These are phyloP conservation scores for barrel medic (Medicago truncatula) DNA, from an alignment of 306 rosid genomes.

Conservation along the genomic window DNA sequence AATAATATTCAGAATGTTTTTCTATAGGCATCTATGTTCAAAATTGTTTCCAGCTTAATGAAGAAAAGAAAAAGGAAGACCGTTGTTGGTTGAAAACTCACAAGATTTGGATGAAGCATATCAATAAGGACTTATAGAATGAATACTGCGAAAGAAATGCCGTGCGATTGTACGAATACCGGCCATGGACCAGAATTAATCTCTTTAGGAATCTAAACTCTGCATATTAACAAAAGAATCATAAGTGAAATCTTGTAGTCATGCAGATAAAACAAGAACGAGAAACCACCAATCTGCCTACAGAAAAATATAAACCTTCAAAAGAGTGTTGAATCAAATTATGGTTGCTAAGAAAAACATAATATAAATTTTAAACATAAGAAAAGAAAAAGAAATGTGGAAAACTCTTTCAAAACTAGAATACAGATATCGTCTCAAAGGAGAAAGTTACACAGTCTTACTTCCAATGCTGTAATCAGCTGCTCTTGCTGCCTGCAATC, in stretches of 20 bases:
- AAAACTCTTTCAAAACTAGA: slow-evolving; percentile 26
- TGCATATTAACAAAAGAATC: slow-evolving; percentile 59
- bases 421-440: slow-evolving; percentile 29
- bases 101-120: slow-evolving; percentile 98
- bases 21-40: slow-evolving; percentile 3
- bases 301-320: slow-evolving; percentile 15
- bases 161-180: slow-evolving; percentile 97
- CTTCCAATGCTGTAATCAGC: slow-evolving; percentile 99
- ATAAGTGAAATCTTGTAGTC: slow-evolving; percentile 34
- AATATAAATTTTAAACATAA: slow-evolving; percentile 1
- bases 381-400: slow-evolving; percentile 20
- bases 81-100: slow-evolving; percentile 55
- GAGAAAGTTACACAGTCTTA: slow-evolving; percentile 49
- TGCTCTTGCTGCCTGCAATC: slow-evolving; percentile 99
- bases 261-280: slow-evolving; percentile 27
- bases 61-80: slow-evolving; percentile 21
- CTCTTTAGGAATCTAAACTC: slow-evolving; percentile 93
- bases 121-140: slow-evolving; percentile 89
- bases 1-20: neutral
- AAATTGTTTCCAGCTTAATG: slow-evolving; percentile 19
- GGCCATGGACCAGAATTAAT: slow-evolving; percentile 96
- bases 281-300: slow-evolving; percentile 35
- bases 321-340: slow-evolving; percentile 34
- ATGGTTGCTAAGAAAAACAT: slow-evolving; percentile 16
- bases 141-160: slow-evolving; percentile 97